These are phyloP conservation scores for Pharus latifolius DNA, from an alignment of 176 grass and related monocot species.

Conservation along the genomic window DNA sequence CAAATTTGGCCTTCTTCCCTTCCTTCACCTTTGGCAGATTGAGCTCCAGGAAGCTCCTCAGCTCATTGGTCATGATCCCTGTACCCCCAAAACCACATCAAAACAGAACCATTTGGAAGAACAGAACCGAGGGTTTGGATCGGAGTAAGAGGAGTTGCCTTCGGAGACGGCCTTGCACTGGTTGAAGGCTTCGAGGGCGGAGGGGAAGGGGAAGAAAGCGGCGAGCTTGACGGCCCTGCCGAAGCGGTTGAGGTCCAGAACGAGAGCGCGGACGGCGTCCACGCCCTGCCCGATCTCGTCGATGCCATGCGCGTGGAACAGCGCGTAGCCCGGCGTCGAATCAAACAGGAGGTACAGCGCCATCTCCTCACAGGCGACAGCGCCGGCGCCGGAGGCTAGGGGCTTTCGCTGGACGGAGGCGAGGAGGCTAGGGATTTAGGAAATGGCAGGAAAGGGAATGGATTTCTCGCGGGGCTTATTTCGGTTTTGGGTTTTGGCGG, in stretches of 20 bases:
- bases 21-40: slow-evolving; percentile 65
- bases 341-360: slow-evolving; percentile 74
- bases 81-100: background rate
- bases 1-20: slow-evolving; percentile 68
- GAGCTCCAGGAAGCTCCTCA: slow-evolving; percentile 71
- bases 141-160: background rate
- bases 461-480: too few species aligned
- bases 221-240: slow-evolving; percentile 71
- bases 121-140: background rate
- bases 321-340: slow-evolving; percentile 52
- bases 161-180: slow-evolving; percentile 79
- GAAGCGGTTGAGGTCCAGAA: slow-evolving; percentile 57
- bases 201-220: slow-evolving; percentile 59
- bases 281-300: slow-evolving; percentile 66
- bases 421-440: background rate
- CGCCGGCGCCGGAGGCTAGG: background rate
- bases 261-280: slow-evolving; percentile 51
- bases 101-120: background rate
- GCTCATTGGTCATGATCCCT: slow-evolving; percentile 73
- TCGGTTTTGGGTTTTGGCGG: too few species aligned
- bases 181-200: slow-evolving; percentile 60
- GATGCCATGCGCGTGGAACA: slow-evolving; percentile 64
- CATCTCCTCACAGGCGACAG: slow-evolving; percentile 37
- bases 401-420: background rate
- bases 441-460: background rate